Evolutionary conservation across 345 rosid genomes (phyloP).

Genomic region (Eucalyptus regnans): DNA sequence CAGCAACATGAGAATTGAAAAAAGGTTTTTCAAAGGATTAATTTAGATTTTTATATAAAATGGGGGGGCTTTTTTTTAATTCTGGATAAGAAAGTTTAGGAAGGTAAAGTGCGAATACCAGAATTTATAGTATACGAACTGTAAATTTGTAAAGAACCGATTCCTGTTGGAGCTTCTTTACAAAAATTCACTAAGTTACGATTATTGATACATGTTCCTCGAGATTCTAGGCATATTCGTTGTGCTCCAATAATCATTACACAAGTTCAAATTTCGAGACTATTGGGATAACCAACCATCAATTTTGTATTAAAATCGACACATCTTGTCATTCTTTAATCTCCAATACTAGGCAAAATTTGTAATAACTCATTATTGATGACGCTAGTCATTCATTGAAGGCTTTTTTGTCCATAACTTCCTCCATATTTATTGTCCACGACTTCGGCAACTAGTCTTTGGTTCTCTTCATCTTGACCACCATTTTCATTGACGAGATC

Average conservation of each 20-base stretch:
- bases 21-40: too few relatives aligned
- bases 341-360: not conserved
- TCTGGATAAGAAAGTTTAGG: too few relatives aligned
- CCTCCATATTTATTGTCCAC: not conserved
- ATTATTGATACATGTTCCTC: not conserved
- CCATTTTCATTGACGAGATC: not conserved
- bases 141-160: not conserved
- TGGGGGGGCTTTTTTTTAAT: too few relatives aligned
- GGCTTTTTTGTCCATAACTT: not conserved
- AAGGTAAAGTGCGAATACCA: not conserved
- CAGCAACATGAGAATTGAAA: too few relatives aligned
- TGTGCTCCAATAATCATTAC: not conserved
- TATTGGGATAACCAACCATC: accelerated
- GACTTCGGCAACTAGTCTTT: not conserved
- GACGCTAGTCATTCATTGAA: too few relatives aligned
- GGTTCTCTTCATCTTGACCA: not conserved
- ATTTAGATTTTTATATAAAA: too few relatives aligned
- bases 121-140: too few relatives aligned
- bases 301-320: not conserved
- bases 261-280: not conserved
- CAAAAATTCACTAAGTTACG: not conserved
- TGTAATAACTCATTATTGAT: too few relatives aligned
- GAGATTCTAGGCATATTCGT: not conserved
- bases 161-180: too few relatives aligned
- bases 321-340: not conserved